Evolutionary conservation across 2,329 filamentous ascomycete species (phyloP).

Genomic region (Apiospora aurea): DNA sequence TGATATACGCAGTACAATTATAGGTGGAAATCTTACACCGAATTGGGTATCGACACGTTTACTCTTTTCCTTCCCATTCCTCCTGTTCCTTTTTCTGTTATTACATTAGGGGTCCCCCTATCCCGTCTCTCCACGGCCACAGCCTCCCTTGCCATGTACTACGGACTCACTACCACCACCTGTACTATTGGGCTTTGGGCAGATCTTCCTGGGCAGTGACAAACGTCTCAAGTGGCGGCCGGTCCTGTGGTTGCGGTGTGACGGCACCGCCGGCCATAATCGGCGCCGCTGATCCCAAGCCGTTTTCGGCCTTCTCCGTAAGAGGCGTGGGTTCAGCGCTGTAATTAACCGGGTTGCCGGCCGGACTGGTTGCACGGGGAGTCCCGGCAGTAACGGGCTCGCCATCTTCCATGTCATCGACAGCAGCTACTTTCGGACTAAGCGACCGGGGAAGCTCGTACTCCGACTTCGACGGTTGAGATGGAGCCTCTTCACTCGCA

Average conservation of each 20-base stretch:
- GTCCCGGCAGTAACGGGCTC: constrained; percentile 29
- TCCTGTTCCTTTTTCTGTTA: neutral
- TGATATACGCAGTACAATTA: constrained; percentile 21
- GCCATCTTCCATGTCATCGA: constrained; percentile 29
- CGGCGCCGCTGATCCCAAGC: constrained; percentile 27
- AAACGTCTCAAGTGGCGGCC: constrained; percentile 57
- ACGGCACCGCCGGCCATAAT: constrained; percentile 26
- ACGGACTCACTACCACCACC: neutral
- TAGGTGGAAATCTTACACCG: constrained; percentile 8
- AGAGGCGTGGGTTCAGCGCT: constrained; percentile 30
- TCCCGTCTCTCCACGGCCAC: neutral
- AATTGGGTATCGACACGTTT: constrained; percentile 22
- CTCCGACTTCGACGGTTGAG: constrained; percentile 27
- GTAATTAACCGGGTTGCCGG: constrained; percentile 26
- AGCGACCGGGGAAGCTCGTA: constrained; percentile 19
- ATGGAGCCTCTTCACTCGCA: constrained; percentile 24
- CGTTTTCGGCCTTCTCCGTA: constrained; percentile 20
- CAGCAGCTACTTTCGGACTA: constrained; percentile 29
- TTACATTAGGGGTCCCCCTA: neutral
- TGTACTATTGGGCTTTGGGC: constrained; percentile 39
- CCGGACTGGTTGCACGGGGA: constrained; percentile 26
- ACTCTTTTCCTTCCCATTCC: constrained; percentile 1
- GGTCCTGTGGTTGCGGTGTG: constrained; percentile 26
- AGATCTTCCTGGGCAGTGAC: constrained; percentile 59
- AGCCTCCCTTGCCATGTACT: neutral